A percentile compares a stretch with the other conserved stretches of the same genome.
These are phyloP conservation scores for Borovskyia barvae DNA, from an alignment of 208 protist genomes.

Conservation along the genomic window DNA sequence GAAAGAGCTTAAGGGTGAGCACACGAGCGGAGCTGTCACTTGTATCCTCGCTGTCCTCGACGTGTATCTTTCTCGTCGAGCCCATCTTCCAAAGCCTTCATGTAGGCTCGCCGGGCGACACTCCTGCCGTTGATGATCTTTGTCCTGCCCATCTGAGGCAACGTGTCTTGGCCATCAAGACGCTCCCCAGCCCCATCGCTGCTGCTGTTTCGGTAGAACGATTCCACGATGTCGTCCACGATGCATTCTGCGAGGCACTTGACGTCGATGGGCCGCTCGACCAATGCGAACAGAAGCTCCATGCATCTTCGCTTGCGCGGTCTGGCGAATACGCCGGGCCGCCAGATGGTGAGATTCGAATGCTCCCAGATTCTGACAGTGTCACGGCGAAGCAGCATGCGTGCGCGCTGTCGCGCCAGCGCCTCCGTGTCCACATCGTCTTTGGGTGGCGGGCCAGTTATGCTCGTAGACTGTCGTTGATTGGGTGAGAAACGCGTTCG, in stretches of 20 bases:
- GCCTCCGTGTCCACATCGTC: constrained; percentile 4
- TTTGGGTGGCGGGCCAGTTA: too few relatives aligned
- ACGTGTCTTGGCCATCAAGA: neutral
- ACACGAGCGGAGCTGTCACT: too few relatives aligned
- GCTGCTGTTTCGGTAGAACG: constrained; percentile 1
- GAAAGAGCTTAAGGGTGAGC: too few relatives aligned
- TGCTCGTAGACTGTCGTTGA: too few relatives aligned
- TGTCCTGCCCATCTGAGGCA: neutral
- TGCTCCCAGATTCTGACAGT: constrained; percentile 55
- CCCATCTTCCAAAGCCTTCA: constrained; percentile 40
- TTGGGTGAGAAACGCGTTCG: too few relatives aligned
- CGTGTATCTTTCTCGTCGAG: constrained; percentile 28
- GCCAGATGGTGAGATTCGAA: constrained; percentile 60
- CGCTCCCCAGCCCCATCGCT: constrained; percentile 4
- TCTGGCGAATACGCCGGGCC: constrained; percentile 38
- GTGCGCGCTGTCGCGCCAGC: constrained; percentile 33
- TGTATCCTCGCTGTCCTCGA: neutral
- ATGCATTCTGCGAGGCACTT: constrained; percentile 40
- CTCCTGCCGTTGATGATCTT: constrained; percentile 38
- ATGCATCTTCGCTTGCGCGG: constrained; percentile 18
- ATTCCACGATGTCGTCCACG: constrained; percentile 52
- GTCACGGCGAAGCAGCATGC: constrained; percentile 56
- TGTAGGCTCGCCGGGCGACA: constrained; percentile 36
- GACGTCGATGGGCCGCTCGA: constrained; percentile 38
- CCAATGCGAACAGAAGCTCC: constrained; percentile 27